A percentile compares a stretch with the other conserved stretches of the same genome.
These are phyloP conservation scores for Rhododendron ovatum DNA, from an alignment of 148 eudicot species.

Conservation along the genomic window DNA sequence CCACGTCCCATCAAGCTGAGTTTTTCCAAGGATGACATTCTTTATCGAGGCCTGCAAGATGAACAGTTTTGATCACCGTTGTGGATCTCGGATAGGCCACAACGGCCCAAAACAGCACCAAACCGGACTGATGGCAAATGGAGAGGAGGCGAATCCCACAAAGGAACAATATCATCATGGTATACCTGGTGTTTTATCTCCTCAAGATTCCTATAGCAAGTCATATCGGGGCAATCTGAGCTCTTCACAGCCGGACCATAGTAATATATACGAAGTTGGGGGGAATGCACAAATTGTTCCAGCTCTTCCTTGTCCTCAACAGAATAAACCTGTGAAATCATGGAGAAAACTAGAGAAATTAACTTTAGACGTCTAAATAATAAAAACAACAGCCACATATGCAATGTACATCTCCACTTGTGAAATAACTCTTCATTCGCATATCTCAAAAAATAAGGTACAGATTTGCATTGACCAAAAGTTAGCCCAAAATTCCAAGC, in stretches of 20 bases:
- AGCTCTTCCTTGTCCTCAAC: conserved; percentile 69
- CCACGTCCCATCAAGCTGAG: not conserved
- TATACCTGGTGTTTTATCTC: conserved; percentile 66
- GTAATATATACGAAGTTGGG: conserved; percentile 53
- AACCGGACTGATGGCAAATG: not conserved
- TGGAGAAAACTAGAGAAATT: conserved; percentile 1
- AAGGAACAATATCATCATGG: conserved; percentile 13
- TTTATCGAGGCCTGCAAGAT: not conserved
- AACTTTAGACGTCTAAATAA: not conserved
- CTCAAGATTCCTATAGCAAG: conserved; percentile 45
- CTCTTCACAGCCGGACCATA: conserved; percentile 36
- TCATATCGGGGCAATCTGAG: conserved; percentile 24
- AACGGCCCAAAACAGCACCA: not conserved
- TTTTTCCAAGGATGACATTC: not conserved
- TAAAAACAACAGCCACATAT: not conserved
- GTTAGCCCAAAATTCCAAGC: not conserved
- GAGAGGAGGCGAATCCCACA: not conserved
- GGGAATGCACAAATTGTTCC: conserved; percentile 69
- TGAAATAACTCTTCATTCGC: conserved; percentile 2
- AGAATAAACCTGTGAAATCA: conserved; percentile 58
- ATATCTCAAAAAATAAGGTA: conserved; percentile 1
- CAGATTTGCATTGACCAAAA: not conserved
- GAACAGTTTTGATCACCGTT: not conserved
- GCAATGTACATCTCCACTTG: not conserved
- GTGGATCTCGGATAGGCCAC: not conserved